Percentiles rank a stretch among this genome's conserved stretches.
These are phyloP conservation scores for Xylaria sp. DNA, from an alignment of 495 filamentous ascomycete species.

Conservation along the genomic window DNA sequence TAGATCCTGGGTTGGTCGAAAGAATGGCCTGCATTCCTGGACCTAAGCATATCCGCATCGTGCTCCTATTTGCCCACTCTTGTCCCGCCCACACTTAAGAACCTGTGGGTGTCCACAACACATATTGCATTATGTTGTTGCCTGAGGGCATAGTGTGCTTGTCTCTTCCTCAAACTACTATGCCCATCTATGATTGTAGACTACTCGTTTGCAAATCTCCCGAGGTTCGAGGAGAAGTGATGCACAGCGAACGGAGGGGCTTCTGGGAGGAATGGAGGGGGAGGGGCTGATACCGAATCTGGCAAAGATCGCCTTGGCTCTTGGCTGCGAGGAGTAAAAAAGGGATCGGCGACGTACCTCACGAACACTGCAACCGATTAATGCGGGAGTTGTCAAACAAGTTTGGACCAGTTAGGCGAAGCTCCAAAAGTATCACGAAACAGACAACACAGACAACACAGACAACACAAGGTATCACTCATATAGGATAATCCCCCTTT, in stretches of 20 bases:
- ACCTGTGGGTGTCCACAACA: constrained; percentile 18
- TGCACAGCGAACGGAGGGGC: constrained; percentile 7
- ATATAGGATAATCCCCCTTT: background rate
- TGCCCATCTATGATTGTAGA: background rate
- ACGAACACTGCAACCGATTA: constrained; percentile 13
- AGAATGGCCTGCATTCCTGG: constrained; percentile 6
- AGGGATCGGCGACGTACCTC: constrained; percentile 25
- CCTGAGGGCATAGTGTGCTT: background rate
- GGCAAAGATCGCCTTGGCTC: constrained; percentile 3
- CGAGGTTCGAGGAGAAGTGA: background rate
- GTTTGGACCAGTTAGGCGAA: background rate
- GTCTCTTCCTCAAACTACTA: background rate
- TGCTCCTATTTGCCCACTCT: constrained; percentile 23
- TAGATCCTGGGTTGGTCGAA: constrained; percentile 23
- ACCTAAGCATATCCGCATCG: constrained; percentile 5
- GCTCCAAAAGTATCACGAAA: background rate
- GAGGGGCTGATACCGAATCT: constrained; percentile 5
- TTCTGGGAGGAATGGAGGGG: background rate
- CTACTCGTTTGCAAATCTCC: constrained; percentile 1
- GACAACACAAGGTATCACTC: background rate
- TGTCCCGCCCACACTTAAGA: constrained; percentile 9
- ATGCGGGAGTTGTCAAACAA: background rate
- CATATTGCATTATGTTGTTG: constrained; percentile 8
- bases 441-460: background rate
- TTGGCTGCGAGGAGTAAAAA: background rate